Percentiles rank a stretch among this genome's conserved stretches.
These are phyloP conservation scores for Suillus sp. DNA, from an alignment of 768 basidiomycete genomes.

Conservation along the genomic window DNA sequence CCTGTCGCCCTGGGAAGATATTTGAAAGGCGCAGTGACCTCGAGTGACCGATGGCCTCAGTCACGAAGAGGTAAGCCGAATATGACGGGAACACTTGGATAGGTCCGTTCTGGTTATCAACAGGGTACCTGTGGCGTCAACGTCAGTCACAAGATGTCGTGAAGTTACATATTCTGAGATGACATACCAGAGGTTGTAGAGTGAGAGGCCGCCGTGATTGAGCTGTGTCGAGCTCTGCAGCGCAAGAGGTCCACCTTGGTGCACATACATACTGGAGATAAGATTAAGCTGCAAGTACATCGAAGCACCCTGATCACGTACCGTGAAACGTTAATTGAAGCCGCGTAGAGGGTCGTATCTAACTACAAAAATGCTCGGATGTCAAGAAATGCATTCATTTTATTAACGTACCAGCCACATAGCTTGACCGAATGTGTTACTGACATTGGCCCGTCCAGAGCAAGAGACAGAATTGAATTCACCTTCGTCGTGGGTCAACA, in stretches of 20 bases:
- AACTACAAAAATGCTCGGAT: slow-evolving; percentile 16
- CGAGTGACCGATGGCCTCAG: slow-evolving; percentile 49
- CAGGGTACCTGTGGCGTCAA: slow-evolving; percentile 43
- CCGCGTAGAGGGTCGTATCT: slow-evolving; percentile 24
- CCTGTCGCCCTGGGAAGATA: slow-evolving; percentile 52
- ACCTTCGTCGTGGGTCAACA: slow-evolving; percentile 32
- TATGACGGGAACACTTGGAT: slow-evolving; percentile 57
- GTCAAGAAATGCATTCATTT: slow-evolving; percentile 19
- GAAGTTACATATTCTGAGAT: neutral
- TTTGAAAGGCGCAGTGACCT: slow-evolving; percentile 47
- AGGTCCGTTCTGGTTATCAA: slow-evolving; percentile 49
- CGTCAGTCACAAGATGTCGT: neutral
- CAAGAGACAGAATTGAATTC: slow-evolving; percentile 61
- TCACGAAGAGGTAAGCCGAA: slow-evolving; percentile 51
- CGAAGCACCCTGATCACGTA: slow-evolving; percentile 17
- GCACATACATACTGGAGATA: slow-evolving; percentile 46
- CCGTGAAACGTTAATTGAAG: slow-evolving; percentile 50
- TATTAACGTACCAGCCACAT: slow-evolving; percentile 51
- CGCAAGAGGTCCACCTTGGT: slow-evolving; percentile 55
- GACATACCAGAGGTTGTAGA: slow-evolving; percentile 50
- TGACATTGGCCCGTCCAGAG: slow-evolving; percentile 49
- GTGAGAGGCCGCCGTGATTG: slow-evolving; percentile 49
- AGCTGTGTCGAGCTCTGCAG: slow-evolving; percentile 51
- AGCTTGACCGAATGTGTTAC: slow-evolving; percentile 57
- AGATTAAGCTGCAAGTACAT: neutral